Evolutionary conservation across 805 yeast genomes (phyloP).

Genomic region (Wickerhamomyces rabaulensis): DNA sequence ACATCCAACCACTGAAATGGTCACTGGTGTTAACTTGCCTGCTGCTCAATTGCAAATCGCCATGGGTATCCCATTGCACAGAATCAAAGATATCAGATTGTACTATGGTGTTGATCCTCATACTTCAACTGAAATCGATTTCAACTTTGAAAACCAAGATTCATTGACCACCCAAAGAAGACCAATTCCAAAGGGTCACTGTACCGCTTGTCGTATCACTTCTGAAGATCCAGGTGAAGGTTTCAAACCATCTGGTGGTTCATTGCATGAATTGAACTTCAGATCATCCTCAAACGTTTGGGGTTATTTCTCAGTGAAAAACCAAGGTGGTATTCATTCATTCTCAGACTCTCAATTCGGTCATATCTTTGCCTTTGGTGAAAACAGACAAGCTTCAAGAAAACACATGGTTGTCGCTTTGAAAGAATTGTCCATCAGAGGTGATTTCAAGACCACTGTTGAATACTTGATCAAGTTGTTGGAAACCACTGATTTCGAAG

Average conservation of each 20-base stretch:
- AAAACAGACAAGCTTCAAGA: slow-evolving; percentile 95
- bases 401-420: slow-evolving; percentile 98
- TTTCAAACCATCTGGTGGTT: slow-evolving; percentile 97
- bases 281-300: slow-evolving; percentile 97
- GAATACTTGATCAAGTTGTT: slow-evolving; percentile 92
- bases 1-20: slow-evolving; percentile 99
- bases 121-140: slow-evolving; percentile 84
- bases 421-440: slow-evolving; percentile 93
- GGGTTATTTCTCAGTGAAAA: slow-evolving; percentile 98
- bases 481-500: slow-evolving; percentile 95
- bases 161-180: slow-evolving; percentile 77
- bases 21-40: slow-evolving; percentile 95
- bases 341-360: slow-evolving; percentile 99
- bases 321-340: slow-evolving; percentile 95
- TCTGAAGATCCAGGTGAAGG: slow-evolving; percentile 99
- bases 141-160: slow-evolving; percentile 71
- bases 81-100: slow-evolving; percentile 87
- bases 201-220: slow-evolving; percentile 98
- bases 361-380: slow-evolving; percentile 98
- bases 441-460: slow-evolving; percentile 97
- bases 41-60: slow-evolving; percentile 98
- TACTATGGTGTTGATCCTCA: slow-evolving; percentile 96
- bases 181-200: slow-evolving; percentile 96
- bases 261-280: slow-evolving; percentile 92
- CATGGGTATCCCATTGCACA: slow-evolving; percentile 98